phyloP scores from a whole-genome alignment of 441 rosid genomes.

The Euphorbia schlechtendalii region DNA sequence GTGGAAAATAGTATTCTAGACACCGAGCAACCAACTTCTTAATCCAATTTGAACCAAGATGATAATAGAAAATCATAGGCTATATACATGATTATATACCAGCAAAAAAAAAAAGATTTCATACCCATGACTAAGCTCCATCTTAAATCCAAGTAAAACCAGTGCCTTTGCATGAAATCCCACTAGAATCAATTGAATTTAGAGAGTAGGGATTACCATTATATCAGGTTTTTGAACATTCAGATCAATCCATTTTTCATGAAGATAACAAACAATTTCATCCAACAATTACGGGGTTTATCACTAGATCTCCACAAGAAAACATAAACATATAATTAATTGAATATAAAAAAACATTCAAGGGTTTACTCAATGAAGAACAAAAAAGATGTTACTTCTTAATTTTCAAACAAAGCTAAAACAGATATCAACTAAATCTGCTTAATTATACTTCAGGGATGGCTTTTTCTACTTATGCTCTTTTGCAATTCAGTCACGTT shows the following conservation, averaged over 20 bases:
- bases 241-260: no score
- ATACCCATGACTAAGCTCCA: neutral
- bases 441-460: no score
- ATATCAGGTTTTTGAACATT: no score
- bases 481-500: no score
- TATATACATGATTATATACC: neutral
- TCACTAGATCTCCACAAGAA: conserved; percentile 33
- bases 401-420: neutral
- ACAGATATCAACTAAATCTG: neutral
- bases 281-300: neutral
- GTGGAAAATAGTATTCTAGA: neutral
- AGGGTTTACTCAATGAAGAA: neutral
- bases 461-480: no score
- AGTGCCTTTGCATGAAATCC: neutral
- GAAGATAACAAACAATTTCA: neutral
- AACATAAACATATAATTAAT: no score
- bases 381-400: neutral
- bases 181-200: neutral
- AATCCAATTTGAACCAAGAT: no score
- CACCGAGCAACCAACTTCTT: no score
- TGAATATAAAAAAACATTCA: neutral
- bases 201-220: neutral
- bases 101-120: neutral
- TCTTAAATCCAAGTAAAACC: no score
- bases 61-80: neutral